Percentiles rank a stretch among this genome's conserved stretches.
Evolutionary conservation across 129 eudicot genomes (phyloP).

Genomic region (Dittrichia graveolens): DNA sequence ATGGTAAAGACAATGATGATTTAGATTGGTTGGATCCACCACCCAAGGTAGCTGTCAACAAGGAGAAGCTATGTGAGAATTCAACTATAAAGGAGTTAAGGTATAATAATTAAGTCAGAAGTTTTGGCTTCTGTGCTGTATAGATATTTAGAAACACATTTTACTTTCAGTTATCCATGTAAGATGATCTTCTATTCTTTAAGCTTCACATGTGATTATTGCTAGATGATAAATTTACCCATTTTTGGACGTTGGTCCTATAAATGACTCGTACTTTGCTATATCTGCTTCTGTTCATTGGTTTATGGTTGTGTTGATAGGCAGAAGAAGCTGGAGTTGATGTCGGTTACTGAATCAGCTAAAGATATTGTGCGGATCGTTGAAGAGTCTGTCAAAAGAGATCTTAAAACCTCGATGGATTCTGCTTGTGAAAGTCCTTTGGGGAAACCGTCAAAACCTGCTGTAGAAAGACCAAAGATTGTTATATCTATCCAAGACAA

Average conservation of each 20-base stretch:
- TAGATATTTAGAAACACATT: background rate
- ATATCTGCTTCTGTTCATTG: conserved; percentile 1
- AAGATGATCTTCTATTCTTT: background rate
- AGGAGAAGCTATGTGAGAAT: conserved; percentile 40
- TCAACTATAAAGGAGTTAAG: conserved; percentile 68
- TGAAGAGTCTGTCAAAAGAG: conserved; percentile 63
- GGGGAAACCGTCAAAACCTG: conserved; percentile 52
- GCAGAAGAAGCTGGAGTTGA: conserved; percentile 67
- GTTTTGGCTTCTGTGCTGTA: background rate
- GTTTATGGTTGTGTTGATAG: conserved; percentile 39
- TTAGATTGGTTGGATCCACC: conserved; percentile 80
- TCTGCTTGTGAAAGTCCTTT: conserved; percentile 30
- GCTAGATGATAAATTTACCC: background rate
- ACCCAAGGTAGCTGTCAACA: conserved; percentile 43
- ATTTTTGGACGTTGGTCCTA: conserved; percentile 1
- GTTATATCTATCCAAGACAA: conserved; percentile 82
- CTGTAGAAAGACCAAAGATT: conserved; percentile 62
- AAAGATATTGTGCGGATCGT: conserved; percentile 52
- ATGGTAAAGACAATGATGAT: conserved; percentile 53
- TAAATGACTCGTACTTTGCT: conserved; percentile 29
- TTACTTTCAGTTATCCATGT: background rate
- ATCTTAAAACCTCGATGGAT: conserved; percentile 40
- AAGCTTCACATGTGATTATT: background rate
- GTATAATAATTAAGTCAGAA: conserved; percentile 32
- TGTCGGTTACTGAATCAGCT: conserved; percentile 64